These are phyloP conservation scores for Lomentospora prolificans DNA, from an alignment of 2,329 filamentous ascomycete species.

Conservation along the genomic window DNA sequence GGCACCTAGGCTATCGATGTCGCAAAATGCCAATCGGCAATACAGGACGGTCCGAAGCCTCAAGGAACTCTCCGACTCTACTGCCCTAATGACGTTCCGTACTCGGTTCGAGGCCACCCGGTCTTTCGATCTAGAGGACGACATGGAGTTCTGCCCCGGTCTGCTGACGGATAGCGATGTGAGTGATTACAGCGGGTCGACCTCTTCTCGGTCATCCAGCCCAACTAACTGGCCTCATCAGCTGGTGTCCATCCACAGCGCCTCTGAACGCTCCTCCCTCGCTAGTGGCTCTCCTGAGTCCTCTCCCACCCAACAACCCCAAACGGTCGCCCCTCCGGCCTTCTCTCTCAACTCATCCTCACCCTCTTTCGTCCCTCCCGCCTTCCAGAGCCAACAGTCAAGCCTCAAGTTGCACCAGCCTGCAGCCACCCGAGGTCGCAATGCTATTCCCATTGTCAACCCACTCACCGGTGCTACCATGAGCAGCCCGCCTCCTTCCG, in stretches of 20 bases:
- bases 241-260: constrained; percentile 85
- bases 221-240: constrained; percentile 35
- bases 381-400: constrained; percentile 54
- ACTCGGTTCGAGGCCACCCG: constrained; percentile 82
- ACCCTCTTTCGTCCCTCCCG: constrained; percentile 54
- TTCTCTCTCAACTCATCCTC: constrained; percentile 64
- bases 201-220: constrained; percentile 12
- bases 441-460: constrained; percentile 97
- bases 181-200: constrained; percentile 29
- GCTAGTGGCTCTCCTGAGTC: constrained; percentile 89
- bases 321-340: constrained; percentile 65
- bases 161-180: constrained; percentile 91
- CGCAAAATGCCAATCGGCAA: constrained; percentile 78
- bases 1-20: constrained; percentile 67
- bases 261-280: constrained; percentile 87
- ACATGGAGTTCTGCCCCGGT: constrained; percentile 89
- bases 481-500: constrained; percentile 73
- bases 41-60: constrained; percentile 76
- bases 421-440: constrained; percentile 77
- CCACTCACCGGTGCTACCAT: constrained; percentile 81
- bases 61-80: constrained; percentile 70
- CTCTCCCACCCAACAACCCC: constrained; percentile 81
- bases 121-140: constrained; percentile 92
- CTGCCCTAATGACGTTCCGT: constrained; percentile 67
- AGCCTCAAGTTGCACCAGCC: constrained; percentile 84